Base-by-base conservation (phyloP, 2,329 filamentous ascomycete genomes). In the Thielaviopsis punctulata region DNA sequence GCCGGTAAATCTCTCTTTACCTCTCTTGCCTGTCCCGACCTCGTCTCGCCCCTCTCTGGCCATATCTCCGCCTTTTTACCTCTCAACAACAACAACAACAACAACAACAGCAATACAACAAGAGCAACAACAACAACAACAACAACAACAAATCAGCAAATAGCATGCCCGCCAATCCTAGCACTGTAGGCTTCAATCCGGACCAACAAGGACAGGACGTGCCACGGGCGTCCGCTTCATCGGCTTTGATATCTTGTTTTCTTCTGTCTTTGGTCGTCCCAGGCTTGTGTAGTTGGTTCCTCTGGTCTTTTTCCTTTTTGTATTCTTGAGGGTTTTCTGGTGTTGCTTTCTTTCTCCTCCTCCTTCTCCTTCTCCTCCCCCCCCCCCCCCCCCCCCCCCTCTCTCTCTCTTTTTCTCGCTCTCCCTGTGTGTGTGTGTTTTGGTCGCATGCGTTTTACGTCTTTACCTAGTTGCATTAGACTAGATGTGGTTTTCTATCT, bases 1-100 rank as follows among this genome's bases (percentile, higher is more conserved):
- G 88, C 73, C 86, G 87, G 84, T 94, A 88, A 80, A 63, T 62
- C 61, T 56, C 57, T 57, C 18, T 43, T 50, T 27, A 24, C 41
- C 24, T 51, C 19, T 51, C 25, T 49, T 18, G 27, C 23, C 23
- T 25, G 8, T 13, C 21, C 33, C 43, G 43, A 19, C 30, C 44
- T 45, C 33, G 27, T 33, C 27, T 30, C 30, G 21, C 22, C 30
- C 41, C 44, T 39, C 24, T 43, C 23, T 21, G 13, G 22, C 8
- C 30, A 33, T 47, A n/a, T 41, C 3, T 15, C 36, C 36, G 36
- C n/a, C 36, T 18, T n/a, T 18, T n/a, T 19, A 41, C n/a, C 36
- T 41, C n/a, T 41, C n/a, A 41, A 41, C 36, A 39, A 39, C 30
- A 12, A 4, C 9, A 33, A 4, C 30, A 33, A 33, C 30, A 36